Evolutionary conservation across 129 eudicot genomes (phyloP).

Genomic region (Tagetes patula): DNA sequence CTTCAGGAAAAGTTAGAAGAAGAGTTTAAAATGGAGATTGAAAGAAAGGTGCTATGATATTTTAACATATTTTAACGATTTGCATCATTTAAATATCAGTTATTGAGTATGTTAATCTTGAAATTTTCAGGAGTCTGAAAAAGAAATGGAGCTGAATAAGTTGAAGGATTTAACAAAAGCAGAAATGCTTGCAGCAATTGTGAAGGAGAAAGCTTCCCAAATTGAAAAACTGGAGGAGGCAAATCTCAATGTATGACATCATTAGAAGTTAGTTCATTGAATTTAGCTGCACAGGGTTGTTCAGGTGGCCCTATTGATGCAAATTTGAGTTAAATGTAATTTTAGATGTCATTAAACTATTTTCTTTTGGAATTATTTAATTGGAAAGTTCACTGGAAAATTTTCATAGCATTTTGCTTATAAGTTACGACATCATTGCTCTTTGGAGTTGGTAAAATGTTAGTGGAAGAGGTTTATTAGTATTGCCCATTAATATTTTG

Average conservation of each 20-base stretch:
- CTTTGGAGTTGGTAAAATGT: not conserved
- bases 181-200: conserved; percentile 78
- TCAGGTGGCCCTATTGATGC: conserved; percentile 22
- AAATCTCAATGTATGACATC: conserved; percentile 67
- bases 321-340: conserved; percentile 7
- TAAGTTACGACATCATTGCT: not conserved
- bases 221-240: conserved; percentile 92
- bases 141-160: conserved; percentile 59
- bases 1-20: conserved; percentile 88
- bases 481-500: not conserved
- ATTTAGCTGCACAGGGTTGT: conserved; percentile 16
- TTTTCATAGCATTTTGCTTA: not conserved
- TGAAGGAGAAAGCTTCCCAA: conserved; percentile 90
- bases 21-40: conserved; percentile 70
- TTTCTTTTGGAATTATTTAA: not conserved
- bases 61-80: conserved; percentile 11
- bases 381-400: not conserved
- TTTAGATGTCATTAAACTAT: not conserved
- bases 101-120: conserved; percentile 22
- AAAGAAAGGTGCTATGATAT: conserved; percentile 56
- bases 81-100: conserved; percentile 7
- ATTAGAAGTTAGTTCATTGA: conserved; percentile 26
- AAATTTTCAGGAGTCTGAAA: conserved; percentile 64
- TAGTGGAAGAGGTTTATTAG: not conserved
- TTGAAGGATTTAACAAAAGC: conserved; percentile 81